Percentiles rank a stretch among this genome's conserved stretches.
Evolutionary conservation across 805 yeast species (phyloP).

Genomic region (Metschnikowia anglica): DNA sequence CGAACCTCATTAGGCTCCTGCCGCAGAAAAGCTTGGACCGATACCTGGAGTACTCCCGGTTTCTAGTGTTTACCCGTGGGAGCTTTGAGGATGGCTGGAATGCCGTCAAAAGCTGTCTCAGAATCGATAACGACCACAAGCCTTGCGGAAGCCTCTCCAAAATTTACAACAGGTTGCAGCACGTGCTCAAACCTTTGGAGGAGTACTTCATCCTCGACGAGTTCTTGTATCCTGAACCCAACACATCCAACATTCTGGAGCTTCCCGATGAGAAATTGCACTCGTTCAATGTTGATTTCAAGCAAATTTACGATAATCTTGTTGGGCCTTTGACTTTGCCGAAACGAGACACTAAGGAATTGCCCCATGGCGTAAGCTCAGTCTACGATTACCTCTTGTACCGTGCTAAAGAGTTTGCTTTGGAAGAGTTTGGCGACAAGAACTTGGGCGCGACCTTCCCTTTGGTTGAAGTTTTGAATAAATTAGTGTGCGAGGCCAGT

Average conservation of each 20-base stretch:
- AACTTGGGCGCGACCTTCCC: slow-evolving; percentile 22
- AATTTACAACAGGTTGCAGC: slow-evolving; percentile 47
- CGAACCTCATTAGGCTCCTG: slow-evolving; percentile 27
- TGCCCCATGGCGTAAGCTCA: slow-evolving; percentile 36
- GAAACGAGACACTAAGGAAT: slow-evolving; percentile 24
- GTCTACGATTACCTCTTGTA: slow-evolving; percentile 44
- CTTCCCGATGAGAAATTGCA: slow-evolving; percentile 14
- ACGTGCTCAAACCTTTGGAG: slow-evolving; percentile 39
- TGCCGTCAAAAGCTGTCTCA: slow-evolving; percentile 64
- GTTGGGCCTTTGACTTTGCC: slow-evolving; percentile 26
- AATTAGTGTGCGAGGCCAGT: slow-evolving; percentile 42
- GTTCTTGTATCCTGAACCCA: slow-evolving; percentile 23
- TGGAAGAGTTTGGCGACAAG: slow-evolving; percentile 14
- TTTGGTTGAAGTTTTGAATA: slow-evolving; percentile 33
- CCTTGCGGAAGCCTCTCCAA: slow-evolving; percentile 59
- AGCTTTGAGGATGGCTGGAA: slow-evolving; percentile 53
- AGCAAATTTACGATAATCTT: slow-evolving; percentile 4
- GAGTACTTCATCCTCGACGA: slow-evolving; percentile 42
- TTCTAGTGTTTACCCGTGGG: slow-evolving; percentile 47
- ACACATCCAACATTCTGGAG: slow-evolving; percentile 9
- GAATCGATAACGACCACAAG: slow-evolving; percentile 70
- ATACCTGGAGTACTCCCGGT: slow-evolving; percentile 30
- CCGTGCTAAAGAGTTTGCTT: slow-evolving; percentile 33
- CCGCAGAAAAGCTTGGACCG: slow-evolving; percentile 27
- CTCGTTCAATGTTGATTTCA: slow-evolving; percentile 11